Percentiles rank a stretch among this genome's conserved stretches.
Evolutionary conservation across 805 yeast species (phyloP).

Genomic region (Sugiyamaella boreocaroliniensis): DNA sequence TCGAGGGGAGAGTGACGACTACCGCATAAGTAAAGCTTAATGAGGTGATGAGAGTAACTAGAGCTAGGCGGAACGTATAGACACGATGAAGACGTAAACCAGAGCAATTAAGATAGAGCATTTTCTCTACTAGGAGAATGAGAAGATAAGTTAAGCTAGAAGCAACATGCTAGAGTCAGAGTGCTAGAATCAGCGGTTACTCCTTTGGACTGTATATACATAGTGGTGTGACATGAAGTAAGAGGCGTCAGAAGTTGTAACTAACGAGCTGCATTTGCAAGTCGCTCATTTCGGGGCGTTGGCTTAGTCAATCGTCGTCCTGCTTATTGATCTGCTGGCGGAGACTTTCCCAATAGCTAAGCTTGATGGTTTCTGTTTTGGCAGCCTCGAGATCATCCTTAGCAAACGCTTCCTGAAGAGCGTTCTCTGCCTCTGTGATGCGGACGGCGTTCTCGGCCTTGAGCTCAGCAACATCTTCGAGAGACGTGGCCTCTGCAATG

Average conservation of each 20-base stretch:
- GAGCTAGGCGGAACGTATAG: too few relatives aligned
- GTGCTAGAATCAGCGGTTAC: not conserved
- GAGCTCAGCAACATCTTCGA: constrained; percentile 49
- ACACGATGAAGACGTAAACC: too few relatives aligned
- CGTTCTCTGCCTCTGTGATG: constrained; percentile 40
- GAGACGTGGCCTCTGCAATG: constrained; percentile 57
- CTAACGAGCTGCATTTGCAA: too few relatives aligned
- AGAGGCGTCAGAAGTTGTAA: too few relatives aligned
- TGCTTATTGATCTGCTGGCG: constrained; percentile 55
- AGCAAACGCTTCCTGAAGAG: constrained; percentile 43
- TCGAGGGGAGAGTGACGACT: not conserved
- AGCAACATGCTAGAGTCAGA: not conserved
- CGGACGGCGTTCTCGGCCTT: constrained; percentile 52
- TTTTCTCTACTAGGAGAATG: too few relatives aligned
- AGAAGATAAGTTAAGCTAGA: not conserved
- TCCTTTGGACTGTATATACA: not conserved
- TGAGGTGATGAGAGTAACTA: not conserved
- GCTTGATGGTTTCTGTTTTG: constrained; percentile 56
- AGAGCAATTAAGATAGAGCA: too few relatives aligned
- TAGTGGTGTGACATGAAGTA: too few relatives aligned
- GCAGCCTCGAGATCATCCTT: constrained; percentile 50
- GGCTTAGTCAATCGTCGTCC: not conserved
- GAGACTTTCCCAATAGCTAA: constrained; percentile 82
- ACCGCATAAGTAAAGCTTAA: not conserved
- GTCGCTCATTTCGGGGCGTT: too few relatives aligned